Evolutionary conservation across 2,329 filamentous ascomycete genomes (phyloP).

Genomic region (Fusarium sp.): DNA sequence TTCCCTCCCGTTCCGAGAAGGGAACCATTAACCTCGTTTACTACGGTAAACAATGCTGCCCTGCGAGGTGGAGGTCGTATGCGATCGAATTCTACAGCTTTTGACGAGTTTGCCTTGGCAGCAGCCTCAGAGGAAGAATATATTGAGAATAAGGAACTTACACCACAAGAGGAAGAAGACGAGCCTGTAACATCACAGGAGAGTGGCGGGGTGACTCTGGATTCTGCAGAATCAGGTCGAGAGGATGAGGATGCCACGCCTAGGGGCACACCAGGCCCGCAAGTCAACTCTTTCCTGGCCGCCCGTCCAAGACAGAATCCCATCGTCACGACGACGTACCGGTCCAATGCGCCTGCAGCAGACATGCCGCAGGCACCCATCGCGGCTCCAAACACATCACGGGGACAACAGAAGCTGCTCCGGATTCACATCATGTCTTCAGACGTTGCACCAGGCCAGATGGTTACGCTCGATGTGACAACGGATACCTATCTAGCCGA

Average conservation of each 20-base stretch:
- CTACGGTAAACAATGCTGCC: conserved; percentile 85
- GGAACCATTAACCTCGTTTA: conserved; percentile 81
- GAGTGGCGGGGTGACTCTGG: conserved; percentile 29
- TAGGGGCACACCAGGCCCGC: conserved; percentile 42
- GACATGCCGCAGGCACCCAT: conserved; percentile 66
- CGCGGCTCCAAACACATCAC: conserved; percentile 57
- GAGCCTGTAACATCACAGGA: conserved; percentile 46
- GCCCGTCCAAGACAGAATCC: conserved; percentile 65
- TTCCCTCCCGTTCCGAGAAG: conserved; percentile 83
- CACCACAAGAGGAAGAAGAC: conserved; percentile 72
- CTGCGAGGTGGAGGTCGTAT: conserved; percentile 70
- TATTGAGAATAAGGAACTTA: conserved; percentile 75
- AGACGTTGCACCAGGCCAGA: conserved; percentile 78
- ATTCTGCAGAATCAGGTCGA: conserved; percentile 48
- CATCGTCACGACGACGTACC: conserved; percentile 71
- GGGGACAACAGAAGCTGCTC: conserved; percentile 77
- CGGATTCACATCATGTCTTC: conserved; percentile 78
- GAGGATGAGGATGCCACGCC: conserved; percentile 44
- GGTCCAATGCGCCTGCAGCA: conserved; percentile 65
- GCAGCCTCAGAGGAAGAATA: conserved; percentile 77
- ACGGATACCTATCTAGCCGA: conserved; percentile 88
- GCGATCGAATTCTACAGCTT: conserved; percentile 79
- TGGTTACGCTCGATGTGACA: conserved; percentile 79
- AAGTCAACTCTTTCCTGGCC: conserved; percentile 47
- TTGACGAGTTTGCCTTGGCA: conserved; percentile 85